A percentile compares a stretch with the other conserved stretches of the same genome.
Conservation (phyloP, 192 early-diverging fungal species). For the Gryganskiella cystojenkinii region DNA sequence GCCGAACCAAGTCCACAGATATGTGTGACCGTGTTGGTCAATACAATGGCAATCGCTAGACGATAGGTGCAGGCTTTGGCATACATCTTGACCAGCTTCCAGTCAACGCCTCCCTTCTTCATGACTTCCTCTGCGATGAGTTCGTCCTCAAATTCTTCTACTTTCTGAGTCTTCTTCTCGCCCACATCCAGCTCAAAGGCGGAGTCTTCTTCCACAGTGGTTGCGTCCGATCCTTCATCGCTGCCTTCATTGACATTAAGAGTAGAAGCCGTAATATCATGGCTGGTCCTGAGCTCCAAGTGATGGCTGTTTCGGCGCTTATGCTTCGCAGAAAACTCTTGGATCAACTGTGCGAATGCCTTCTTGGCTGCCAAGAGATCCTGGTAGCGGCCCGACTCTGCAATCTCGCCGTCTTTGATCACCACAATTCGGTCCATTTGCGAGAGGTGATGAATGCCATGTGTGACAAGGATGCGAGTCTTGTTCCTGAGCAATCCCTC, state of each 20-base stretch:
- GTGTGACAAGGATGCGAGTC: conserved; percentile 82
- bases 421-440: conserved; percentile 72
- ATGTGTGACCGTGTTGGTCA: conserved; percentile 7
- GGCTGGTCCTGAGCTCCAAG: no score
- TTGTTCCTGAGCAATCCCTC: conserved; percentile 80
- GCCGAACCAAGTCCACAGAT: conserved; percentile 5
- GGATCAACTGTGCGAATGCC: conserved; percentile 71
- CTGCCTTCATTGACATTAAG: not conserved
- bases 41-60: not conserved
- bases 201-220: conserved; percentile 38
- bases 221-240: conserved; percentile 17
- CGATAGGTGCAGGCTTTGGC: conserved; percentile 16
- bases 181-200: not conserved
- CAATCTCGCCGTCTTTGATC: conserved; percentile 75
- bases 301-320: conserved; percentile 13
- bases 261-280: not conserved
- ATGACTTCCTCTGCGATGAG: conserved; percentile 43
- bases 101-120: conserved; percentile 43
- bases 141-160: no score
- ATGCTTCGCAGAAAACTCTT: conserved; percentile 70
- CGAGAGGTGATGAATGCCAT: conserved; percentile 78
- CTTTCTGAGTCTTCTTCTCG: conserved; percentile 31
- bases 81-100: conserved; percentile 26
- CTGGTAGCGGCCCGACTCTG: conserved; percentile 70
- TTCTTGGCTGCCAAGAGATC: conserved; percentile 69